Base-by-base conservation (phyloP, 2,329 filamentous ascomycete species). In the Aspergillaceae sp. region DNA sequence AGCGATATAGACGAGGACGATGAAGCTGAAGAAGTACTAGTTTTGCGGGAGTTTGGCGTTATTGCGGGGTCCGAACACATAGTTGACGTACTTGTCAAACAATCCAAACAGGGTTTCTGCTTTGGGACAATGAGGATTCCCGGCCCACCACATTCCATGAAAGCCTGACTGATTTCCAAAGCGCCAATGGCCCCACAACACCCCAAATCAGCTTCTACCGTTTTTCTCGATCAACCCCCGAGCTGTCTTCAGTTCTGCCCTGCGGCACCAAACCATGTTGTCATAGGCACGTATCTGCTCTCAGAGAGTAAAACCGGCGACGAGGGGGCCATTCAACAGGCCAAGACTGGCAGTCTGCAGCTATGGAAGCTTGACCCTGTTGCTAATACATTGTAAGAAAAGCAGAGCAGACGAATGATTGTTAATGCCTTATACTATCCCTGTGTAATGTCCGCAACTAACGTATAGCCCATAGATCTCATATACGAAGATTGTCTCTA, bases 271-370 rank as follows among this genome's bases (percentile, higher is more conserved):
- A 68, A 80, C 0, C 79, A 83, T 58, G 83, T 94, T 54, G 73
- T 94, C 0, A 77, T 95, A 41, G 91, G 90, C 35, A 95, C 90
- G 1, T 96, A 96, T 66, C 79, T 84, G 51, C 75, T 95, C 32
- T 61, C 60, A 27, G 60, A 69, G 47, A 55, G 51, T 19, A 60
- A 62, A 40, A 59, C 62, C 35, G 55, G 53, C 7, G 58, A 58
- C 10, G 53, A 56, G 33, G 56, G 49, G 19, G 44, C 52, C 27
- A 50, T 63, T 45, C 56, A 72, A 1, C 84, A 89, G 60, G 77
- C 69, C 42, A 82, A 87, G 36, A 85, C 82, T 50, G 87, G 88
- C 2, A 89, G 83, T 61, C 67, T 94, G 30, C 65, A 88, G 11
- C 70, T 91, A 2, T 86, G 85, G 58, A 72, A 66, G 32, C 56